Evolutionary conservation across 169 alveolate species (phyloP), one percentile per base, ranked within the genome.

Genomic region (Plasmodium knowlesi): DNA sequence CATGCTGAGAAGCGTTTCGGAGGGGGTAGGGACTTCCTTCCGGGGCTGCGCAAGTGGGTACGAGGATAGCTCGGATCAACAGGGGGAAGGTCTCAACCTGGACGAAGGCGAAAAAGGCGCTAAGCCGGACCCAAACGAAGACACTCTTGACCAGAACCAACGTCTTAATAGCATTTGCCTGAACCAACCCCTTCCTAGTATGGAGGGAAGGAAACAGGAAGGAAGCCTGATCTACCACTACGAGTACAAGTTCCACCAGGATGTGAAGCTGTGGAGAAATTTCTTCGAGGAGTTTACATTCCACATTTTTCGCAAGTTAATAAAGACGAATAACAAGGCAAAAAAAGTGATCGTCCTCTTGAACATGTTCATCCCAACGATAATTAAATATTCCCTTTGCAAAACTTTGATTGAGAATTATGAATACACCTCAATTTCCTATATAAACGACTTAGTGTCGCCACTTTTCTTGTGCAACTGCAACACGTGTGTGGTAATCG

Each of bases 361-460:
- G 83, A 89, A 89, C 37, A 89, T 89, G 94, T 89, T 89, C 50
- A 57, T 89, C 4, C 94, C 94, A 19, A 89, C 94, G 28, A 41
- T 89, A 37, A 89, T 89, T 41, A 79, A 81, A 89, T 89, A 89
- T 89, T 22, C 94, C 83, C 90, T 89, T 10, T 89, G 94, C 53
- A 89, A 79, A 80, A 19, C 84, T 89, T 81, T 89, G 32, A 80
- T 89, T 25, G 91, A 79, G 70, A 89, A 89, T 78, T 39, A 39
- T 30, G 90, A 89, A 54, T 61, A 80, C 53, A n/a, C 83, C 22
- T 89, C 91, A 1, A 89, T 89, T 43, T 89, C 94, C 6, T 89
- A 89, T 50, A 73, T 89, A 28, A 89, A 89, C 32, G 94, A 89
- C 39, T 80, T 89, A 80, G 67, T 89, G 82, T 89, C 94, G 1